Evolutionary conservation across 2,329 filamentous ascomycete genomes (phyloP).

Genomic region (Venturia carpophila): DNA sequence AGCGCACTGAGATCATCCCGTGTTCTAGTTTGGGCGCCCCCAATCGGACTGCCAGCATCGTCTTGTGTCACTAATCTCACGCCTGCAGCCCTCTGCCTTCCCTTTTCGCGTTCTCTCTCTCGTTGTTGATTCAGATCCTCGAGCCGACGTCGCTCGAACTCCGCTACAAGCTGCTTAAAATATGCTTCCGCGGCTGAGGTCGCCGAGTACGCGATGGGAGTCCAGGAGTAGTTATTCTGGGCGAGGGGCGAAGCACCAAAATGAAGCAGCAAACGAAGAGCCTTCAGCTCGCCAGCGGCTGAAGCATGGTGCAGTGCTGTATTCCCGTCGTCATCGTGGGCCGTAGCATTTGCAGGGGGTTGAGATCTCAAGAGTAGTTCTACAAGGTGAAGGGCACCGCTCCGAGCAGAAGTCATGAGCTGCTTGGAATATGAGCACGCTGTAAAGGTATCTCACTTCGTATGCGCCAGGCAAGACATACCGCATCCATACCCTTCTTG

Average conservation of each 20-base stretch:
- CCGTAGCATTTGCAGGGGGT: slow-evolving; percentile 29
- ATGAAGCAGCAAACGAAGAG: slow-evolving; percentile 66
- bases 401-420: slow-evolving; percentile 34
- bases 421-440: not conserved
- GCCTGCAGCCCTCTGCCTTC: slow-evolving; percentile 25
- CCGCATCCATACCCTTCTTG: slow-evolving; percentile 59
- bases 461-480: slow-evolving; percentile 31
- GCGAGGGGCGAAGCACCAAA: slow-evolving; percentile 69
- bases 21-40: slow-evolving; percentile 23
- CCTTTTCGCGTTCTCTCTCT: slow-evolving; percentile 27
- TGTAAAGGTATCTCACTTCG: slow-evolving; percentile 5
- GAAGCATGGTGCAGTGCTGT: slow-evolving; percentile 82
- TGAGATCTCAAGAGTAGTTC: slow-evolving; percentile 29
- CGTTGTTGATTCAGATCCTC: slow-evolving; percentile 32
- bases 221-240: slow-evolving; percentile 72
- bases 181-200: slow-evolving; percentile 80
- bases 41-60: slow-evolving; percentile 22
- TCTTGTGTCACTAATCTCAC: slow-evolving; percentile 31
- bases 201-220: slow-evolving; percentile 71
- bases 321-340: slow-evolving; percentile 63
- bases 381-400: slow-evolving; percentile 39
- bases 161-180: slow-evolving; percentile 65
- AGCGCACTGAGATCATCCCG: slow-evolving; percentile 30
- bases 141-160: slow-evolving; percentile 56
- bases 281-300: slow-evolving; percentile 70